Evolutionary conservation across 2,329 filamentous ascomycete genomes (phyloP).

Genomic region (Capronia epimyces): DNA sequence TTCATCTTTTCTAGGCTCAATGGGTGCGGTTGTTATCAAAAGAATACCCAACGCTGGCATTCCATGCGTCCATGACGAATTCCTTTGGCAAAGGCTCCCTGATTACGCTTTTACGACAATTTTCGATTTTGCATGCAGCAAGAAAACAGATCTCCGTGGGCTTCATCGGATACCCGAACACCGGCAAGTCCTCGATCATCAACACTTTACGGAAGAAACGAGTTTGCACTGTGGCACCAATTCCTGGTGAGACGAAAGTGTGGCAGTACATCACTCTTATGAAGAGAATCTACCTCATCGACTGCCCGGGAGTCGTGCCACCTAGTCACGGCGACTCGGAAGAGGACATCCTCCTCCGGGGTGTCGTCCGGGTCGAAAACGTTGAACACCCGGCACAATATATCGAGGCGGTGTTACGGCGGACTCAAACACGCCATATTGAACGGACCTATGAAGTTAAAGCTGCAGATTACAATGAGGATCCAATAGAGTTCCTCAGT

Average conservation of each 20-base stretch:
- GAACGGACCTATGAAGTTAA: conserved; percentile 88
- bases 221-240: conserved; percentile 86
- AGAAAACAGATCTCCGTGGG: conserved; percentile 93
- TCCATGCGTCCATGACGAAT: conserved; percentile 91
- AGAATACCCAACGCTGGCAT: conserved; percentile 88
- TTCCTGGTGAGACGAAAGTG: conserved; percentile 93
- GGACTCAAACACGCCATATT: conserved; percentile 79
- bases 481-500: conserved; percentile 78
- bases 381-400: conserved; percentile 96
- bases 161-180: conserved; percentile 84
- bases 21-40: conserved; percentile 88
- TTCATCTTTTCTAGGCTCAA: conserved; percentile 59
- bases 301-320: conserved; percentile 93
- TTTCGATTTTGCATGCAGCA: conserved; percentile 80
- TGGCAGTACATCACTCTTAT: conserved; percentile 97
- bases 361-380: conserved; percentile 90
- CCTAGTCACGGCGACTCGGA: conserved; percentile 78
- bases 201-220: conserved; percentile 94
- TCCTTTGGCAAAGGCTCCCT: conserved; percentile 93
- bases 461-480: conserved; percentile 55
- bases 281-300: conserved; percentile 91
- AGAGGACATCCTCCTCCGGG: conserved; percentile 80
- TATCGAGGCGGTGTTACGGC: conserved; percentile 72
- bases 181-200: conserved; percentile 94
- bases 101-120: conserved; percentile 87